Conservation (phyloP, 2,329 filamentous ascomycete genomes). For the Aspergillus phoenicis region DNA sequence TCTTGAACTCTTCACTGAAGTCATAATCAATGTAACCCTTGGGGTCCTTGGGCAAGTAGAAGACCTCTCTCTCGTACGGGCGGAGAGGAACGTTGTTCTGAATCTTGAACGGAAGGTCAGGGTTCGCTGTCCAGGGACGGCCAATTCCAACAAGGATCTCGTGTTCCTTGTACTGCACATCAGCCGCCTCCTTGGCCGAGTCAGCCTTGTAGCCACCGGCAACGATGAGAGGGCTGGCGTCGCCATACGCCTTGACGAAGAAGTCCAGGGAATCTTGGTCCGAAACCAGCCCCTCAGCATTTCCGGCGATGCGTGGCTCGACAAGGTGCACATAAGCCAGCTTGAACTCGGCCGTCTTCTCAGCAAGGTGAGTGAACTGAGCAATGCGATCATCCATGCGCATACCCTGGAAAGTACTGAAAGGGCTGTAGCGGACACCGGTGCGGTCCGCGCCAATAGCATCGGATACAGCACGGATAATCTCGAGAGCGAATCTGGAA, state of each 20-base stretch:
- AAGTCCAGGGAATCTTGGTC: conserved; percentile 42
- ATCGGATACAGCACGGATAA: conserved; percentile 48
- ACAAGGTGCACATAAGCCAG: conserved; percentile 66
- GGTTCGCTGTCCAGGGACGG: conserved; percentile 48
- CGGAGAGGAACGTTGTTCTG: conserved; percentile 41
- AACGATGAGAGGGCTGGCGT: conserved; percentile 52
- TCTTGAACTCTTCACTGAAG: conserved; percentile 37
- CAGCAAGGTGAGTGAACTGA: conserved; percentile 63
- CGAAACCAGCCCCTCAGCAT: conserved; percentile 36
- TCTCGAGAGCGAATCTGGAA: conserved; percentile 57
- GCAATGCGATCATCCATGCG: conserved; percentile 63
- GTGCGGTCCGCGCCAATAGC: conserved; percentile 50
- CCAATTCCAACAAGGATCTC: conserved; percentile 45
- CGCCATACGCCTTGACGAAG: conserved; percentile 46
- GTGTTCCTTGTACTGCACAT: conserved; percentile 33
- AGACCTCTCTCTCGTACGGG: conserved; percentile 43
- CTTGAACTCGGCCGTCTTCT: conserved; percentile 53
- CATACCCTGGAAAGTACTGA: conserved; percentile 50
- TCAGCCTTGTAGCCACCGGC: conserved; percentile 51
- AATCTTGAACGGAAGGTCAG: conserved; percentile 49
- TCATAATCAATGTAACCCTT: conserved; percentile 46
- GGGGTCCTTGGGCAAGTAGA: conserved; percentile 42
- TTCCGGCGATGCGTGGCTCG: conserved; percentile 55
- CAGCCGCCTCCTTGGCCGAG: conserved; percentile 42
- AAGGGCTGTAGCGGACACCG: conserved; percentile 54